These are phyloP conservation scores for Ganoderma lucidum DNA, from an alignment of 1,284 basidiomycete genomes.

Conservation along the genomic window DNA sequence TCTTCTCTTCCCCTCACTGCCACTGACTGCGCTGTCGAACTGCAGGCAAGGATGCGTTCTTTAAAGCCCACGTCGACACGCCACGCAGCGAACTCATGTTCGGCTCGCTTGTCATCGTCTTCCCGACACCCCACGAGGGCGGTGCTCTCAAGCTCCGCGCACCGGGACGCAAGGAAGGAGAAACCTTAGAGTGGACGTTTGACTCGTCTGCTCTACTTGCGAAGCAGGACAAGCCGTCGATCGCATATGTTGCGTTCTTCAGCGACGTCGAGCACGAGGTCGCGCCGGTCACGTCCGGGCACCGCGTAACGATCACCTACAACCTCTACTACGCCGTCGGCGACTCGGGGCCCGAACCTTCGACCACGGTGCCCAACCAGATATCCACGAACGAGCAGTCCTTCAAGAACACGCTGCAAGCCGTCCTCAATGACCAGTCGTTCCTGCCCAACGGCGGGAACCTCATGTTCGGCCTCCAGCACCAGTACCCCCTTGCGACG, in stretches of 20 bases:
- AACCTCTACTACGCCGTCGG: conserved; percentile 42
- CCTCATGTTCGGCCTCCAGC: conserved; percentile 48
- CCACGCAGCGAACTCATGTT: conserved; percentile 40
- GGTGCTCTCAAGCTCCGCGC: conserved; percentile 48
- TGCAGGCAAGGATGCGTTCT: conserved; percentile 34
- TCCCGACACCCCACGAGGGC: conserved; percentile 51
- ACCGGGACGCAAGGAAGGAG: conserved; percentile 21
- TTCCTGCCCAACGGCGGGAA: conserved; percentile 44
- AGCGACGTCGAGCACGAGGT: conserved; percentile 58
- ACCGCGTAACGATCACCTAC: conserved; percentile 51
- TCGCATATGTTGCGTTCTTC: conserved; percentile 50
- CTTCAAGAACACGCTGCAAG: conserved; percentile 27
- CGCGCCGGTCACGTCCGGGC: conserved; percentile 46
- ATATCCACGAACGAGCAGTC: conserved; percentile 6
- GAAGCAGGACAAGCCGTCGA: conserved; percentile 14
- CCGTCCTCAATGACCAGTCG: conserved; percentile 37
- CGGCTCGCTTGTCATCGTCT: conserved; percentile 53
- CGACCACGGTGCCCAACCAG: background rate
- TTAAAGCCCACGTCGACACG: conserved; percentile 39
- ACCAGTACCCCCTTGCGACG: conserved; percentile 40
- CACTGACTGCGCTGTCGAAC: background rate
- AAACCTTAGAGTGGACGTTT: conserved; percentile 35
- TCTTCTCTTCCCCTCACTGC: background rate
- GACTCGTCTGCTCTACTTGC: conserved; percentile 41
- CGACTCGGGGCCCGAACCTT: background rate